Percentiles rank a stretch among this genome's conserved stretches.
These are phyloP conservation scores for Wilcoxina mikolae DNA, from an alignment of 495 filamentous ascomycete genomes.

Conservation along the genomic window DNA sequence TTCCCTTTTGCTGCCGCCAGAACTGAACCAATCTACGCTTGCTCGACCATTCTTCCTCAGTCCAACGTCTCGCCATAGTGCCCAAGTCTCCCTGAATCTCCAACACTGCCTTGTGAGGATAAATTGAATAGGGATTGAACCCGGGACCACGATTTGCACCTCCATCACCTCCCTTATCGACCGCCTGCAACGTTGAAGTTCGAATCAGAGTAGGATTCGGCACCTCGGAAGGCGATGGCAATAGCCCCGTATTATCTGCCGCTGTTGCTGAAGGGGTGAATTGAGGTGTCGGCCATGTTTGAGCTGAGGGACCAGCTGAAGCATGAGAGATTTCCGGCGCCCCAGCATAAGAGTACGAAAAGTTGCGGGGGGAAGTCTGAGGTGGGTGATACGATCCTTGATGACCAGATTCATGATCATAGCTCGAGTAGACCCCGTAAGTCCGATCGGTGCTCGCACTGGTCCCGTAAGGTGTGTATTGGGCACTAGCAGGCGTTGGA, in stretches of 20 bases:
- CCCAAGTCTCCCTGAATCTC: constrained; percentile 74
- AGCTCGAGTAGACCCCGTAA: constrained; percentile 24
- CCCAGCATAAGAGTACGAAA: constrained; percentile 30
- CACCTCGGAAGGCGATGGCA: constrained; percentile 31
- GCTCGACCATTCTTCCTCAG: constrained; percentile 55
- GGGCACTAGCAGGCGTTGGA: constrained; percentile 5
- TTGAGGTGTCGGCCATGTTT: constrained; percentile 33
- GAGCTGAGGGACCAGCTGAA: constrained; percentile 23
- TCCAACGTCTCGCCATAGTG: constrained; percentile 68
- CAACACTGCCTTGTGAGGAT: constrained; percentile 72
- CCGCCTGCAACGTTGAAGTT: constrained; percentile 62
- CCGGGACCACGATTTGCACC: constrained; percentile 32
- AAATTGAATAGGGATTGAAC: constrained; percentile 72
- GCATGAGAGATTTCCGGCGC: constrained; percentile 17
- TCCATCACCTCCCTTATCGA: constrained; percentile 27
- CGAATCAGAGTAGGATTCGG: constrained; percentile 59
- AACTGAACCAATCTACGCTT: constrained; percentile 78
- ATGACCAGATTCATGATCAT: constrained; percentile 32
- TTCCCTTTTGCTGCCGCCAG: constrained; percentile 58
- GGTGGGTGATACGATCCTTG: constrained; percentile 32
- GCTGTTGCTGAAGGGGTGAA: constrained; percentile 34
- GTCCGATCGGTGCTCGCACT: constrained; percentile 17
- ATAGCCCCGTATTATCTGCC: neutral
- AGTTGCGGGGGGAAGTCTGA: constrained; percentile 31
- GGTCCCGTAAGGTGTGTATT: constrained; percentile 30